Conservation (phyloP, 1,284 basidiomycete species). For the Puccinia triticina region DNA sequence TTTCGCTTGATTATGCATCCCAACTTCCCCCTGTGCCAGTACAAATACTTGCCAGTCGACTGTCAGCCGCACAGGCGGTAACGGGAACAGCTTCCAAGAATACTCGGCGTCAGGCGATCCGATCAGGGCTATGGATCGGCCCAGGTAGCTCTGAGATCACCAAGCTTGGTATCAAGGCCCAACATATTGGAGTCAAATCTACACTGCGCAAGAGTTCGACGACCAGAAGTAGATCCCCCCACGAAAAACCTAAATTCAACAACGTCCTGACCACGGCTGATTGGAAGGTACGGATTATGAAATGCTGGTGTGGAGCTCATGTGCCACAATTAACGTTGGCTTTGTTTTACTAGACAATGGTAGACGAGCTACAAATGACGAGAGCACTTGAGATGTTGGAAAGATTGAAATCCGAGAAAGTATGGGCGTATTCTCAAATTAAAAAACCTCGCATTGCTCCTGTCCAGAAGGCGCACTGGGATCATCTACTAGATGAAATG, state of each 20-base stretch:
- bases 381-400: constrained; percentile 85
- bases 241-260: constrained; percentile 40
- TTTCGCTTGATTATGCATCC: constrained; percentile 36
- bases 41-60: constrained; percentile 29
- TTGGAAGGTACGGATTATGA: constrained; percentile 54
- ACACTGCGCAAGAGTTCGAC: constrained; percentile 7
- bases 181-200: constrained; percentile 42
- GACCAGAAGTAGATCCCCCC: not conserved
- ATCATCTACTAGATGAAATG: constrained; percentile 95
- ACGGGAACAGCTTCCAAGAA: constrained; percentile 42
- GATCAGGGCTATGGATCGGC: constrained; percentile 46
- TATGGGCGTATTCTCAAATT: constrained; percentile 92
- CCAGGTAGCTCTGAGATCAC: constrained; percentile 38
- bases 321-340: not conserved
- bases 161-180: constrained; percentile 41
- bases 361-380: constrained; percentile 58
- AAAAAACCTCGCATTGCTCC: constrained; percentile 87
- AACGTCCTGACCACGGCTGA: constrained; percentile 56
- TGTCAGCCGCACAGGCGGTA: constrained; percentile 40
- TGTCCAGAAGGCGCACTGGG: constrained; percentile 86
- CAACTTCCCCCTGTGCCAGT: constrained; percentile 35
- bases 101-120: constrained; percentile 35
- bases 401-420: constrained; percentile 73
- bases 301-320: constrained; percentile 45
- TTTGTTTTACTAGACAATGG: constrained; percentile 51